Evolutionary conservation across 805 yeast species (phyloP).

Genomic region (Isabelozyma pseudorhagii): DNA sequence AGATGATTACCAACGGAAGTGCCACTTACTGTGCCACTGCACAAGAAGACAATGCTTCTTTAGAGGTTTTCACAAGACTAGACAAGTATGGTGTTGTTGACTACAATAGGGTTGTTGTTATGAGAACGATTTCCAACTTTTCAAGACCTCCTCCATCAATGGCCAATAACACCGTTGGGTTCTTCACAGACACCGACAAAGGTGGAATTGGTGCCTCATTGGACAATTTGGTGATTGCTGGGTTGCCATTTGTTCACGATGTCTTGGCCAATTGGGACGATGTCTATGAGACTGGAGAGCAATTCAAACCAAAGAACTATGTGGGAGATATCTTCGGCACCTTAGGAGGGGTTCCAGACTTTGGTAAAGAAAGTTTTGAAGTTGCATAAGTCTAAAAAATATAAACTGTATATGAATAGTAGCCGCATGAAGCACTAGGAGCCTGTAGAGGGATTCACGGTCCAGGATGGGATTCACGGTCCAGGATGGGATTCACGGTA

Average conservation of each 20-base stretch:
- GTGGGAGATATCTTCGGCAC: slow-evolving; percentile 61
- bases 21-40: slow-evolving; percentile 60
- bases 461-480: no score
- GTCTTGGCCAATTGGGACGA: slow-evolving; percentile 47
- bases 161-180: slow-evolving; percentile 43
- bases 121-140: slow-evolving; percentile 63
- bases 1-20: slow-evolving; percentile 54
- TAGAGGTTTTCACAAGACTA: slow-evolving; percentile 56
- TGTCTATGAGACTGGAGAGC: slow-evolving; percentile 22
- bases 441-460: no score
- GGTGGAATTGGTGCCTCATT: slow-evolving; percentile 52
- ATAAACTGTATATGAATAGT: no score
- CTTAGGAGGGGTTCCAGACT: slow-evolving; percentile 44
- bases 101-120: slow-evolving; percentile 52
- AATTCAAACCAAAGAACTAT: slow-evolving; percentile 49
- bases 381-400: slow-evolving; percentile 13
- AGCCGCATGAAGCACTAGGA: no score
- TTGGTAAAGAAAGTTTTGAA: slow-evolving; percentile 28
- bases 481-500: no score
- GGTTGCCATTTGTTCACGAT: slow-evolving; percentile 53
- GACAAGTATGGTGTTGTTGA: slow-evolving; percentile 54
- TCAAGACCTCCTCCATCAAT: slow-evolving; percentile 48
- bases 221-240: slow-evolving; percentile 51
- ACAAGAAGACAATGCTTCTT: slow-evolving; percentile 68
- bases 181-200: slow-evolving; percentile 46